Evolutionary conservation across 1,284 basidiomycete genomes (phyloP), one percentile per base, ranked within the genome.

Genomic region (Ceratobasidium theobromae): DNA sequence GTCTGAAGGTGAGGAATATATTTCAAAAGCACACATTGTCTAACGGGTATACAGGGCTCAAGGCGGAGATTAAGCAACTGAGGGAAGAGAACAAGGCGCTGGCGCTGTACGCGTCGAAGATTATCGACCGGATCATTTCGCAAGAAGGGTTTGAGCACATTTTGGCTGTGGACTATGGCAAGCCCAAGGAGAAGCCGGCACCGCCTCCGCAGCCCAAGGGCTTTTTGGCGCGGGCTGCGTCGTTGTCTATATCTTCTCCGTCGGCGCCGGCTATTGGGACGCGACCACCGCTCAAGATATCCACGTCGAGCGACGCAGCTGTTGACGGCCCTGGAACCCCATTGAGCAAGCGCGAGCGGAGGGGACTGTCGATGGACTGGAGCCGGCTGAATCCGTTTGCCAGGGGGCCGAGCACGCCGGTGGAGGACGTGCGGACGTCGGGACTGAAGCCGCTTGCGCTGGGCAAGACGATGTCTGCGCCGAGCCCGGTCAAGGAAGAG

Each of bases 11-110:
- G 16, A n/a, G n/a, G n/a, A n/a, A n/a, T n/a, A n/a, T n/a, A n/a
- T n/a, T n/a, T n/a, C n/a, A n/a, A n/a, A n/a, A n/a, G n/a, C n/a
- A n/a, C n/a, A n/a, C n/a, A n/a, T n/a, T n/a, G n/a, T n/a, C n/a
- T n/a, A n/a, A n/a, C n/a, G n/a, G n/a, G n/a, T 14, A 35, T 52
- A 14, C 64, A 77, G 83, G 85, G 8, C 79, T 93, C 49, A 82
- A 86, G 48, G 82, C 78, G 21, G 95, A 97, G 76, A 86, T 96
- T 73, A 95, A 95, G 77, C 87, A 85, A 43, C 84, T 97, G 74
- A 91, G 90, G 75, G 95, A 98, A 75, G 92, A 93, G 51, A 97
- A 97, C 81, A 95, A 95, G 75, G 94, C 93, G 0, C 80, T 98
- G 11, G 92, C 91, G 16, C 79, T 98, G 23, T 98, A 98, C 75